Evolutionary conservation across 208 protist species (phyloP).

Genomic region (Leishmania amazonensis): DNA sequence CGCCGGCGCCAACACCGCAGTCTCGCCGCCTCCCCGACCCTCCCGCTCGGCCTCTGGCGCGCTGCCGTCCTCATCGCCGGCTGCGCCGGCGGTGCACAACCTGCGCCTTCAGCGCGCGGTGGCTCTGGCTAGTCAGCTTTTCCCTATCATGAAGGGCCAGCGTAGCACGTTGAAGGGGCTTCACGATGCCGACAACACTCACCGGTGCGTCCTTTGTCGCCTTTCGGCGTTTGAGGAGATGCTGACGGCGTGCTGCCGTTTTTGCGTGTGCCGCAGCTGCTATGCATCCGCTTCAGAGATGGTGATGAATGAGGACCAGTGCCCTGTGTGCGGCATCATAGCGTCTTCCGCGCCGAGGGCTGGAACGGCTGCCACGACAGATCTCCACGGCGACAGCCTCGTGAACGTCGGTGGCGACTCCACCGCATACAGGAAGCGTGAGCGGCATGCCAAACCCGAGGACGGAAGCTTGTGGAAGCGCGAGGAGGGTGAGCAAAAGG

Average conservation of each 20-base stretch:
- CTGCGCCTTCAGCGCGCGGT: slow-evolving; percentile 51
- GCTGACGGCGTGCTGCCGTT: slow-evolving; percentile 58
- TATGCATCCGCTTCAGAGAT: slow-evolving; percentile 57
- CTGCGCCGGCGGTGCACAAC: slow-evolving; percentile 23
- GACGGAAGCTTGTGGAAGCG: not conserved
- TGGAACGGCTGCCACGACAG: not conserved
- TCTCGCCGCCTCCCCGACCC: not conserved
- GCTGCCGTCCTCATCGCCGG: not conserved
- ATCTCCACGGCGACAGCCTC: not conserved
- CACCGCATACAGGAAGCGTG: slow-evolving; percentile 1
- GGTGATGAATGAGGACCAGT: slow-evolving; percentile 60
- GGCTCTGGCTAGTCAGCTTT: slow-evolving; percentile 50
- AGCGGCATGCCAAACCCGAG: not conserved
- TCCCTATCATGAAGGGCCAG: slow-evolving; percentile 56
- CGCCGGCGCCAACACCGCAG: not conserved
- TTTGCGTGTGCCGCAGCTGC: slow-evolving; percentile 57
- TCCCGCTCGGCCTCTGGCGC: not conserved
- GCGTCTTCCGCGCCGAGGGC: not conserved
- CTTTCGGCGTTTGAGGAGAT: slow-evolving; percentile 45
- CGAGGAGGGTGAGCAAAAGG: slow-evolving; percentile 7
- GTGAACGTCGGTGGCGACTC: not conserved
- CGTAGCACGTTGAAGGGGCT: slow-evolving; percentile 8
- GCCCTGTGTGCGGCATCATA: slow-evolving; percentile 65
- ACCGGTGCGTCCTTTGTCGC: slow-evolving; percentile 70
- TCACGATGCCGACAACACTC: slow-evolving; percentile 30